Percentiles rank a stretch among this genome's conserved stretches.
These are phyloP conservation scores for Plantago rigida DNA, from an alignment of 305 asterid genomes.

Conservation along the genomic window DNA sequence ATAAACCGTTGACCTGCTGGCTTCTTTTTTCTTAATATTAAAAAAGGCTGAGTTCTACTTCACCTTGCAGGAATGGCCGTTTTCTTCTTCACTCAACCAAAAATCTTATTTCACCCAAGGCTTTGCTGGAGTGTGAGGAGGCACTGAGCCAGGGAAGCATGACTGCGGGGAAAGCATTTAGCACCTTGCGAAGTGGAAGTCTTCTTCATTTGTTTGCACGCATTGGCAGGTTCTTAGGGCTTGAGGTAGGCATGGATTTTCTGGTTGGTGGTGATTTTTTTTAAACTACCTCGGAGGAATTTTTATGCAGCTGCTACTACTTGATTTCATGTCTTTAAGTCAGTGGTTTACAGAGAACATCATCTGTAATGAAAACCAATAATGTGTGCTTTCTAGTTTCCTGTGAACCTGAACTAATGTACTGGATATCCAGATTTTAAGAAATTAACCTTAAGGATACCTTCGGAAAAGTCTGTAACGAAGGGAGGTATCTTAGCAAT, in stretches of 20 bases:
- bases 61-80: slow-evolving; percentile 73
- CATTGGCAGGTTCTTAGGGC: slow-evolving; percentile 88
- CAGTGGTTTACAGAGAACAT: background rate
- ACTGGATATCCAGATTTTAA: slow-evolving; percentile 15
- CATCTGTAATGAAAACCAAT: background rate
- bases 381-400: slow-evolving; percentile 7
- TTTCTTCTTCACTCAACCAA: slow-evolving; percentile 77
- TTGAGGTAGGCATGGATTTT: slow-evolving; percentile 55
- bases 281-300: too few species aligned
- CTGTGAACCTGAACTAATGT: background rate
- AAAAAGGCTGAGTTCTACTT: slow-evolving; percentile 23
- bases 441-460: slow-evolving; percentile 11
- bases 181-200: slow-evolving; percentile 71
- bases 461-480: slow-evolving; percentile 12
- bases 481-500: slow-evolving; percentile 4
- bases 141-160: slow-evolving; percentile 81
- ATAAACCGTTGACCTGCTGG: slow-evolving; percentile 1
- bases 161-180: slow-evolving; percentile 68
- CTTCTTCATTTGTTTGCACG: slow-evolving; percentile 82
- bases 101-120: slow-evolving; percentile 59
- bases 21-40: background rate
- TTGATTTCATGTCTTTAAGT: background rate
- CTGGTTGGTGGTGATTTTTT: background rate
- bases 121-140: slow-evolving; percentile 78
- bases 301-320: background rate